Evolutionary conservation across 164 flowering plant genomes (phyloP), one percentile per base, ranked within the genome.

Genomic region (Sextonia rubra): DNA sequence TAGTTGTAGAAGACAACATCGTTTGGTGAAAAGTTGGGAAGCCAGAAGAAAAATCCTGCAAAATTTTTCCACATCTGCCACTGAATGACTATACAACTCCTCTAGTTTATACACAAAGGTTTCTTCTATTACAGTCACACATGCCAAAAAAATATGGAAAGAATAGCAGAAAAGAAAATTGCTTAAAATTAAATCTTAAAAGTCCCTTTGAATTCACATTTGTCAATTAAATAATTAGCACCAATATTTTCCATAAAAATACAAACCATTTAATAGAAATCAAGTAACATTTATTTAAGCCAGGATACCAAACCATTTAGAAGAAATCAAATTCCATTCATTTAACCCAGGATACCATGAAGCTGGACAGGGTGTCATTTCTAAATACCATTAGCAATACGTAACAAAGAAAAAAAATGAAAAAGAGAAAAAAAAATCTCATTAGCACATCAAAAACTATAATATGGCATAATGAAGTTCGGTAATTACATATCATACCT

Each of bases 21-120:
- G 89, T 86, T 83, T 91, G 97, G 77, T 83, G 85, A 83, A 95
- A 89, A 27, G 80, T 81, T 32, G 91, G 81, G 70, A 80, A 64
- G 71, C 83, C 76, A 37, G 86, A 74, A 14, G 82, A 56, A 23
- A 64, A 24, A 75, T 88, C 93, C 98, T 94, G 91, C 47, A 86
- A 78, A 26, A 64, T 3, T 4, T 0, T 64, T 15, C 67, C 58
- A 52, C 12, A 52, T 20, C 12, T 15, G 4, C 20, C 17, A 12
- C 58, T 52, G 17, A 52, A 52, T 52, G 58, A 52, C 12, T 52
- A 15, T 3, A 52, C 2, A 52, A 20, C 1, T 52, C 14, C 17
- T 52, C n/a, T 20, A 52, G 58, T 20, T 52, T 3, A 14, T 14
- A 52, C n/a, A 52, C 3, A 12, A 52, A 52, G n/a, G 58, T 52